Evolutionary conservation across 495 filamentous ascomycete species (phyloP).

Genomic region (Astrocystis sublimbata): DNA sequence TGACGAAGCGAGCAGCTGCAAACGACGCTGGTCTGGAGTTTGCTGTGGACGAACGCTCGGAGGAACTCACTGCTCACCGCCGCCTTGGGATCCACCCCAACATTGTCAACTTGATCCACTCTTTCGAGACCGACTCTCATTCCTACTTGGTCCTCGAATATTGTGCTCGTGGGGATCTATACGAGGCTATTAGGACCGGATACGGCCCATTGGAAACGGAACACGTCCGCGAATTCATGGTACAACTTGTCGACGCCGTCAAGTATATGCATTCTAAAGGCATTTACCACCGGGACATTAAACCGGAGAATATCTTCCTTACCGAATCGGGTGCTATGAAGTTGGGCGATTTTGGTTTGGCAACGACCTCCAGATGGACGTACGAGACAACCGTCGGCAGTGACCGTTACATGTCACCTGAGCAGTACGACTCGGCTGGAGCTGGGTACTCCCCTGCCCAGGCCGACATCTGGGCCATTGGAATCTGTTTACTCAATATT

Average conservation of each 20-base stretch:
- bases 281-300: slow-evolving; percentile 97
- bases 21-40: slow-evolving; percentile 53
- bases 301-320: slow-evolving; percentile 98
- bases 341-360: slow-evolving; percentile 93
- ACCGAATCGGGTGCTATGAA: slow-evolving; percentile 85
- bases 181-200: slow-evolving; percentile 89
- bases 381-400: slow-evolving; percentile 91
- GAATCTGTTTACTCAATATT: slow-evolving; percentile 93
- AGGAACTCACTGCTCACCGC: slow-evolving; percentile 81
- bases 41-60: slow-evolving; percentile 77
- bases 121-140: slow-evolving; percentile 89
- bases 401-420: slow-evolving; percentile 98
- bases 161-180: slow-evolving; percentile 94
- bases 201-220: slow-evolving; percentile 90
- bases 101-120: slow-evolving; percentile 88
- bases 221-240: slow-evolving; percentile 95
- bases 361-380: slow-evolving; percentile 82
- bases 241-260: slow-evolving; percentile 87
- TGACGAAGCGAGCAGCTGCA: slow-evolving; percentile 72
- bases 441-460: slow-evolving; percentile 88
- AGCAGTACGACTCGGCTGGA: slow-evolving; percentile 87
- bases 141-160: slow-evolving; percentile 93
- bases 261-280: slow-evolving; percentile 88
- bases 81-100: slow-evolving; percentile 80
- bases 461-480: slow-evolving; percentile 93